Percentiles rank a stretch among this genome's conserved stretches.
Evolutionary conservation across 1,284 basidiomycete genomes (phyloP).

Genomic region (Ceratobasidium sp.): DNA sequence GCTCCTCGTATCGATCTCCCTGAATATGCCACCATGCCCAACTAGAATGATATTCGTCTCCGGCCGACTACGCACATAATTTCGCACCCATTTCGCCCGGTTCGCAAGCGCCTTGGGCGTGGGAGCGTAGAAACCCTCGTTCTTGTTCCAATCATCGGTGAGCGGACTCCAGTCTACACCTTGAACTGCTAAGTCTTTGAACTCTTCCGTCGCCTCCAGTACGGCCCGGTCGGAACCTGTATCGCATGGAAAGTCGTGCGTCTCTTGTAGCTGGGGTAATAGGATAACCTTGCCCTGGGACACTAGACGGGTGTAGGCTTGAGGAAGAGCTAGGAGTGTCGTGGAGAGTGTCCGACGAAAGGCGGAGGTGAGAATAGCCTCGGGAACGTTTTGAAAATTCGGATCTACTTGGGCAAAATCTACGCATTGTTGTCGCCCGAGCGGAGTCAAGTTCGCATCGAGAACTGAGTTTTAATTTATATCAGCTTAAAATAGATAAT

Average conservation of each 20-base stretch:
- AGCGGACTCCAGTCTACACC: conserved; percentile 26
- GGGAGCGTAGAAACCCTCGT: conserved; percentile 34
- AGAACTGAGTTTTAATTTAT: not conserved
- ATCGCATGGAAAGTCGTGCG: conserved; percentile 33
- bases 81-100: conserved; percentile 27
- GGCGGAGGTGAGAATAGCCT: conserved; percentile 21
- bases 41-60: conserved; percentile 27
- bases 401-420: conserved; percentile 29
- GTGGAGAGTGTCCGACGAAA: conserved; percentile 31
- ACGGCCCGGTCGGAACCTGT: conserved; percentile 32
- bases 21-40: conserved; percentile 34
- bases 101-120: conserved; percentile 10
- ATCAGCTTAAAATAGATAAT: not conserved
- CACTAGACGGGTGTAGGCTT: conserved; percentile 17
- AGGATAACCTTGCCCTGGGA: conserved; percentile 4
- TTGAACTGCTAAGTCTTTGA: conserved; percentile 10
- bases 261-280: conserved; percentile 33
- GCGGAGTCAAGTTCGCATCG: conserved; percentile 19
- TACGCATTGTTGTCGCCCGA: conserved; percentile 33
- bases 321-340: conserved; percentile 26
- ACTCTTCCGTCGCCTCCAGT: conserved; percentile 20
- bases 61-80: conserved; percentile 12
- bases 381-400: conserved; percentile 29
- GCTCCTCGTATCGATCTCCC: conserved; percentile 22
- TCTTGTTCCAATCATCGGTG: conserved; percentile 34